Percentiles rank a stretch among this genome's conserved stretches.
phyloP scores from a whole-genome alignment of 441 rosid species.

The Manihot esculenta region DNA sequence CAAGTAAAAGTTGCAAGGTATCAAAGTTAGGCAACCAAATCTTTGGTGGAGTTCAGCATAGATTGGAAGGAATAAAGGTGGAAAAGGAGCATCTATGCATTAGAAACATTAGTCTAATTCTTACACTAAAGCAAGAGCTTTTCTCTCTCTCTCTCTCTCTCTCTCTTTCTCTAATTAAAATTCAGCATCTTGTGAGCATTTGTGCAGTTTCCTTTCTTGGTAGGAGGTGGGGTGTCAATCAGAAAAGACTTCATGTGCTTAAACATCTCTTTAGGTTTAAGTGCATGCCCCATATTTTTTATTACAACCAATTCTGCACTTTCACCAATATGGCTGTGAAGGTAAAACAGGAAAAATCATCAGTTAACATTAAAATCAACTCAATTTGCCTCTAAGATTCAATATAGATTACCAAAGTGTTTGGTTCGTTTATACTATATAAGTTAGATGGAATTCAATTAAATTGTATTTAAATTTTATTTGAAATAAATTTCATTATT shows the following conservation, averaged over 20 bases:
- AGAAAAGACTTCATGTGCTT: conserved; percentile 61
- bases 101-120: too few relatives aligned
- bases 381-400: background rate
- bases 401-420: too few relatives aligned
- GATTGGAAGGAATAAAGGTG: conserved; percentile 1
- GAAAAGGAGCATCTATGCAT: background rate
- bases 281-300: conserved; percentile 73
- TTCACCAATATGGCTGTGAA: conserved; percentile 64
- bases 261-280: conserved; percentile 57
- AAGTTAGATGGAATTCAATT: too few relatives aligned
- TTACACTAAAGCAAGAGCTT: too few relatives aligned
- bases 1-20: conserved; percentile 2
- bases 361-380: background rate
- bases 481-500: too few relatives aligned
- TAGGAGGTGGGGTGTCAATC: conserved; percentile 26
- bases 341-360: background rate
- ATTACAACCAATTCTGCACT: conserved; percentile 54
- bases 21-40: background rate
- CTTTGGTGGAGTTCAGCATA: too few relatives aligned
- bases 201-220: conserved; percentile 26
- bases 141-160: too few relatives aligned
- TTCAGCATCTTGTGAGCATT: conserved; percentile 31
- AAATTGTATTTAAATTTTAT: too few relatives aligned
- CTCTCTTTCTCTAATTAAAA: too few relatives aligned
- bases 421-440: too few relatives aligned